Conservation (phyloP, 768 basidiomycete genomes). For the Pisolithus albus region DNA sequence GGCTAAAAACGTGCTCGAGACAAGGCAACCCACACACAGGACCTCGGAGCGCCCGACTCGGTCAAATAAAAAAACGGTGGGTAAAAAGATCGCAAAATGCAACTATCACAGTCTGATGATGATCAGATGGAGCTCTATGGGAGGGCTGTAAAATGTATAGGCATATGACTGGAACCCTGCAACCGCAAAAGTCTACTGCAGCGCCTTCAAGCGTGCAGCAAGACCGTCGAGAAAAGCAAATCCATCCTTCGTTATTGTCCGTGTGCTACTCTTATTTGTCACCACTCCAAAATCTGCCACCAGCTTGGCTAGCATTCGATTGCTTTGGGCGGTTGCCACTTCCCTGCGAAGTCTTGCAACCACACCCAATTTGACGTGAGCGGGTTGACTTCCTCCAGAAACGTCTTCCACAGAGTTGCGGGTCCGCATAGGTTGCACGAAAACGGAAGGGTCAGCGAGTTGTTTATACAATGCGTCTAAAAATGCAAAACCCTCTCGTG, state of each 20-base stretch:
- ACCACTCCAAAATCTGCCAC: slow-evolving; percentile 65
- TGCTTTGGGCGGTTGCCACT: slow-evolving; percentile 44
- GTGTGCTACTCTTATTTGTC: slow-evolving; percentile 59
- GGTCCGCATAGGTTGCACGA: slow-evolving; percentile 45
- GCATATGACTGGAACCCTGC: no score
- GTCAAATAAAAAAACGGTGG: background rate
- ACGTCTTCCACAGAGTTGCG: slow-evolving; percentile 36
- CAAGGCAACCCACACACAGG: no score
- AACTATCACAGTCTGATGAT: no score
- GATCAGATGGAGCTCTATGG: no score
- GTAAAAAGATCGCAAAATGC: no score
- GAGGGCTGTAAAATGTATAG: no score
- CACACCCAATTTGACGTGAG: slow-evolving; percentile 52
- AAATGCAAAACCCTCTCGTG: slow-evolving; percentile 65
- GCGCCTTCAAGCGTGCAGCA: slow-evolving; percentile 41
- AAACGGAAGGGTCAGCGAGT: slow-evolving; percentile 60
- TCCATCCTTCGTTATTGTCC: slow-evolving; percentile 74
- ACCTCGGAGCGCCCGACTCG: background rate
- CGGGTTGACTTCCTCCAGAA: slow-evolving; percentile 36
- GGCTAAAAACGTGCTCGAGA: slow-evolving; percentile 4
- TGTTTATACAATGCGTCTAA: slow-evolving; percentile 66
- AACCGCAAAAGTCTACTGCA: slow-evolving; percentile 1
- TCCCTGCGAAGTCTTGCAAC: slow-evolving; percentile 52
- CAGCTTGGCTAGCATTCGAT: slow-evolving; percentile 54
- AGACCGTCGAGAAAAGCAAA: slow-evolving; percentile 62